These are phyloP conservation scores for Davidsoniella australis DNA, from an alignment of 2,329 filamentous ascomycete genomes.

Conservation along the genomic window DNA sequence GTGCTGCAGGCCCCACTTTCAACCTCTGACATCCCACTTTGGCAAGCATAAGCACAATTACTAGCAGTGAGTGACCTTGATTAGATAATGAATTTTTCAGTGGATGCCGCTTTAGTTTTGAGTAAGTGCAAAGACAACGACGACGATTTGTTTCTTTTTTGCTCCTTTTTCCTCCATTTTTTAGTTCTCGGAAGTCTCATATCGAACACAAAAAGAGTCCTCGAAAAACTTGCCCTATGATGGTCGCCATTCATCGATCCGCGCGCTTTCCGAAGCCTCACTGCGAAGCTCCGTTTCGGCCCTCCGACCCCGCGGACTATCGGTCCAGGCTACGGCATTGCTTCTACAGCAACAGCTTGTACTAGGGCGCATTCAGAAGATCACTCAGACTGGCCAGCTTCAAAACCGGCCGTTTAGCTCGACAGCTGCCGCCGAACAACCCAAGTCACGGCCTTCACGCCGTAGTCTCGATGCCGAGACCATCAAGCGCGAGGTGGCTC, in stretches of 20 bases:
- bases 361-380: conserved; percentile 6
- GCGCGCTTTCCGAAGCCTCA: conserved; percentile 10
- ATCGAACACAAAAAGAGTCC: background rate
- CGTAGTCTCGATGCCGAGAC: conserved; percentile 3
- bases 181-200: background rate
- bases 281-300: background rate
- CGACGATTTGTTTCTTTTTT: background rate
- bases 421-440: background rate
- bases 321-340: background rate
- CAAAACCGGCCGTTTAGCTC: background rate
- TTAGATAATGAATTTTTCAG: conserved; percentile 13
- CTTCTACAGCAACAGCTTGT: conserved; percentile 5
- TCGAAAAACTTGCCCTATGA: background rate
- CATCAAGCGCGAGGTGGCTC: conserved; percentile 10
- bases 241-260: conserved; percentile 8
- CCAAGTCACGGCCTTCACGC: background rate
- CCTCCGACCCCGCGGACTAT: conserved; percentile 1
- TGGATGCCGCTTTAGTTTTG: background rate
- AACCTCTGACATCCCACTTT: conserved; percentile 6
- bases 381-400: background rate
- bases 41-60: background rate
- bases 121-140: background rate
- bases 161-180: background rate
- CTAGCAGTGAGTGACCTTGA: background rate
- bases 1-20: conserved; percentile 5